A percentile compares a stretch with the other conserved stretches of the same genome.
Evolutionary conservation across 176 grass and related monocot species (phyloP).

Genomic region (Dactylis glomerata): DNA sequence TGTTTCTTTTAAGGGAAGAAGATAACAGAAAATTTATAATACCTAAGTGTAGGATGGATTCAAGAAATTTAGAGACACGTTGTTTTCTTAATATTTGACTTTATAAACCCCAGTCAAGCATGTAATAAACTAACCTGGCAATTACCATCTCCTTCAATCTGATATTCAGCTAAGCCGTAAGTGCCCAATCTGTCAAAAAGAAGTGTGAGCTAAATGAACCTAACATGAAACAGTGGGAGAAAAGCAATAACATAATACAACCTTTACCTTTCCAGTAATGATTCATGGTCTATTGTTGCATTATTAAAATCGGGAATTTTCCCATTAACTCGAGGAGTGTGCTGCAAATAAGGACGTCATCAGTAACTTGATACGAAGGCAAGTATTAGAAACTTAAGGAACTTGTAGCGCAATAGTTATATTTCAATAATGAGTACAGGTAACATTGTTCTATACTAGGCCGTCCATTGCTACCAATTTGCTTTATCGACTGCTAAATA

Average conservation of each 20-base stretch:
- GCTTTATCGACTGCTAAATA: not conserved
- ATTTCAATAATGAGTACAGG: not conserved
- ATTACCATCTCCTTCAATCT: constrained; percentile 97
- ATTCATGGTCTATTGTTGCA: constrained; percentile 89
- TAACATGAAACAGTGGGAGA: not conserved
- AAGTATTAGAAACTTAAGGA: not conserved
- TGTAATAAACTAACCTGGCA: constrained; percentile 67
- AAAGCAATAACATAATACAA: constrained; percentile 2
- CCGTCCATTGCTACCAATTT: not conserved
- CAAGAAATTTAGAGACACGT: not conserved
- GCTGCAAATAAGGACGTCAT: constrained; percentile 53
- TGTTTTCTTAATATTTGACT: not conserved
- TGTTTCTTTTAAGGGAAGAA: not conserved
- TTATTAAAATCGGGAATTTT: constrained; percentile 88
- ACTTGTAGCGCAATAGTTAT: not conserved
- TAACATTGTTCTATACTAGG: not conserved
- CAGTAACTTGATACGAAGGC: constrained; percentile 19
- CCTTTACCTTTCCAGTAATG: constrained; percentile 79
- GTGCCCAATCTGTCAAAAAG: constrained; percentile 56
- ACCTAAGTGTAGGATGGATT: not conserved
- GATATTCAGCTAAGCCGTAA: constrained; percentile 95
- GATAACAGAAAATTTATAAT: not conserved
- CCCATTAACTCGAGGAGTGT: constrained; percentile 97
- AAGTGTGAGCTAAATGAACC: constrained; percentile 1
- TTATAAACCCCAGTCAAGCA: constrained; percentile 2